These are phyloP conservation scores for Coniochaeta sp. DNA, from an alignment of 2,329 filamentous ascomycete species.

Conservation along the genomic window DNA sequence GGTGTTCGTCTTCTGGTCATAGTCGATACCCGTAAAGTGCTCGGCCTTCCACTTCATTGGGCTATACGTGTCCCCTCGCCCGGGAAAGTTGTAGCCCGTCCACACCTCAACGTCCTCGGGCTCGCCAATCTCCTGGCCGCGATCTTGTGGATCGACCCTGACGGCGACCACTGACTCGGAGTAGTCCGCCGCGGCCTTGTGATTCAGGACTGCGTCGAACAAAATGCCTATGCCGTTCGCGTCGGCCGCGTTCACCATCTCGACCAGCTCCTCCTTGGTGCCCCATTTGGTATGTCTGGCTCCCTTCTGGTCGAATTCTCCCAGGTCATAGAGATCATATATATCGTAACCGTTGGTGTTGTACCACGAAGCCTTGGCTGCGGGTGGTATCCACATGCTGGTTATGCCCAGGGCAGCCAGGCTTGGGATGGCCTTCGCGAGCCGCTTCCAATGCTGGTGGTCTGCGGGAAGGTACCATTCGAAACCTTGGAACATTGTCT, in stretches of 20 bases:
- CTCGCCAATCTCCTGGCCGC: conserved; percentile 45
- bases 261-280: conserved; percentile 49
- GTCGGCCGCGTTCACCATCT: conserved; percentile 42
- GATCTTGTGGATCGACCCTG: conserved; percentile 29
- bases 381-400: conserved; percentile 62
- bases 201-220: conserved; percentile 67
- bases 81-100: conserved; percentile 60
- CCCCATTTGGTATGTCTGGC: conserved; percentile 61
- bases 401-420: conserved; percentile 55
- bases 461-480: conserved; percentile 65
- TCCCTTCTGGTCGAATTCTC: conserved; percentile 68
- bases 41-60: conserved; percentile 56
- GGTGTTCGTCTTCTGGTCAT: conserved; percentile 44
- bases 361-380: conserved; percentile 57
- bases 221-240: conserved; percentile 49
- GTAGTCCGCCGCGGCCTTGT: conserved; percentile 62
- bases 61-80: conserved; percentile 52
- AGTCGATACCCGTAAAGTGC: conserved; percentile 64
- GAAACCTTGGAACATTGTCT: conserved; percentile 59
- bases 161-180: conserved; percentile 6
- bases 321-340: conserved; percentile 64
- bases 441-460: conserved; percentile 52
- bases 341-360: conserved; percentile 61
- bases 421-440: conserved; percentile 41
- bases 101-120: conserved; percentile 59